Evolutionary conservation across 1,284 basidiomycete genomes (phyloP).

Genomic region (Pseudomicrostroma phylloplanum): DNA sequence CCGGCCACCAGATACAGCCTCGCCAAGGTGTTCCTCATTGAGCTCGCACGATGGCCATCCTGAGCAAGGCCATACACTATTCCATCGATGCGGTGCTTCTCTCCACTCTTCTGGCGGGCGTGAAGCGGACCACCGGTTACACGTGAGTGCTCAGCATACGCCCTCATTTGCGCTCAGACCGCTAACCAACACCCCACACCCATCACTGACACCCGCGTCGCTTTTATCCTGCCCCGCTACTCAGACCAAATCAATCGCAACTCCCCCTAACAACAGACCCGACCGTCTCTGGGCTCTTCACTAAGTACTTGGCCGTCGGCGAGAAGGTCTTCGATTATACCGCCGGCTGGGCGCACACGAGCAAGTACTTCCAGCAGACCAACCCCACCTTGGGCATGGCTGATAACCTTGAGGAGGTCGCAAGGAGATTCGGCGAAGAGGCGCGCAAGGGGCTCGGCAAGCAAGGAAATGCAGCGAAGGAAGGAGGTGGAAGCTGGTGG

Average conservation of each 20-base stretch:
- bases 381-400: conserved; percentile 6
- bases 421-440: neutral
- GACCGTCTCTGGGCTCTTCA: conserved; percentile 66
- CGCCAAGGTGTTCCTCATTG: too few relatives aligned
- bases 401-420: neutral
- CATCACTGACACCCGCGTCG: neutral
- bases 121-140: conserved; percentile 63
- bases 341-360: conserved; percentile 34
- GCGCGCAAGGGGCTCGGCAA: neutral
- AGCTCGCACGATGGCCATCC: neutral
- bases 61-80: conserved; percentile 59
- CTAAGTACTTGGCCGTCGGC: conserved; percentile 76
- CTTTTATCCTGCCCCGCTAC: conserved; percentile 24
- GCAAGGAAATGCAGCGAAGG: too few relatives aligned
- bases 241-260: conserved; percentile 16
- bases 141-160: conserved; percentile 56
- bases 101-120: conserved; percentile 82
- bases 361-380: conserved; percentile 26
- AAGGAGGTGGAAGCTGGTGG: conserved; percentile 4
- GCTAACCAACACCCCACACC: neutral
- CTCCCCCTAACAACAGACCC: conserved; percentile 53
- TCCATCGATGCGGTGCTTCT: conserved; percentile 76
- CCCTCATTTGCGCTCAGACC: neutral
- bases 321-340: conserved; percentile 70
- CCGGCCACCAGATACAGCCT: too few relatives aligned